A percentile compares a stretch with the other conserved stretches of the same genome.
phyloP scores from a whole-genome alignment of 192 early-diverging fungal species.

The Rhizophagus prolifer region DNA sequence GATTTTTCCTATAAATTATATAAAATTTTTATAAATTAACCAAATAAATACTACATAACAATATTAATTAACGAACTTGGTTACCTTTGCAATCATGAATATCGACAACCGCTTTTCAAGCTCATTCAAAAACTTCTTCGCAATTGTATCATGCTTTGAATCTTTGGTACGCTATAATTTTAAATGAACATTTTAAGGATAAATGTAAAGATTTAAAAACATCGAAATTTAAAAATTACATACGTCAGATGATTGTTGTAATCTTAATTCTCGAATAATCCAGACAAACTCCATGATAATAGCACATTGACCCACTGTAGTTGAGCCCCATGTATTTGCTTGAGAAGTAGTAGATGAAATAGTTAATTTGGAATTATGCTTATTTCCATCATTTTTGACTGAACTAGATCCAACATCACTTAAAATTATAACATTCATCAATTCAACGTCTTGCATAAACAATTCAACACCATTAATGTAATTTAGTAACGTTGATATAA shows the following conservation, averaged over 20 bases:
- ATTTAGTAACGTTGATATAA: conserved; percentile 42
- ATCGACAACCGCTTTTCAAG: conserved; percentile 51
- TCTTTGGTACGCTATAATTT: conserved; percentile 26
- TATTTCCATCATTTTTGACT: conserved; percentile 1
- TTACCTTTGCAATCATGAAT: conserved; percentile 46
- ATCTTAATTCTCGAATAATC: conserved; percentile 41
- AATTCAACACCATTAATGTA: conserved; percentile 52
- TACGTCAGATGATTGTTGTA: not conserved
- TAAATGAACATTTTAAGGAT: not conserved
- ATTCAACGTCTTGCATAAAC: conserved; percentile 57
- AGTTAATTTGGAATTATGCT: not conserved
- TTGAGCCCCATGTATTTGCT: conserved; percentile 43
- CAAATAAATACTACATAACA: conserved; percentile 5
- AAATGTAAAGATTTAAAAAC: not conserved
- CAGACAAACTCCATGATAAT: conserved; percentile 53
- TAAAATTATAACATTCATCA: conserved; percentile 54
- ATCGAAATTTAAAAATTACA: not conserved
- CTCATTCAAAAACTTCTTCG: conserved; percentile 59
- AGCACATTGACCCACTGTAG: conserved; percentile 55
- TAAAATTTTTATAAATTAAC: no score
- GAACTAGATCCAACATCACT: conserved; percentile 47
- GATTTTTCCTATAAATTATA: conserved; percentile 41
- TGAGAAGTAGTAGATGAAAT: not conserved
- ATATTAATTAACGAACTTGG: not conserved
- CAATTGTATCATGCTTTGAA: conserved; percentile 47